Percentiles rank a stretch among this genome's conserved stretches.
phyloP scores from a whole-genome alignment of 257 asterid genomes.

The Gentiana dahurica region DNA sequence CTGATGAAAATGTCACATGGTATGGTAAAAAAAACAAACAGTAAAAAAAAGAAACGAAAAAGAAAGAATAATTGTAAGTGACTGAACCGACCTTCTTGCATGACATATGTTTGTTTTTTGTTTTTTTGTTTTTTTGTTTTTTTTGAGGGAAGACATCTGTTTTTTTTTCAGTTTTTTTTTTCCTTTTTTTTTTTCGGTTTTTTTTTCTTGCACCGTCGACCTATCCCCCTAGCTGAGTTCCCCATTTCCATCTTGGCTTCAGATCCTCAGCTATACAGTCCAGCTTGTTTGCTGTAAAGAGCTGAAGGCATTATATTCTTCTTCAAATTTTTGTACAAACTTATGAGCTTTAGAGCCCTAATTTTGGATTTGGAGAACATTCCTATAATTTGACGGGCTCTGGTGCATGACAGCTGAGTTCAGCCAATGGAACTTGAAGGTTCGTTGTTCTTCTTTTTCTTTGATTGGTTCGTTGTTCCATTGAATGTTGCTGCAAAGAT shows the following conservation, averaged over 20 bases:
- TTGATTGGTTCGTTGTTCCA: neutral
- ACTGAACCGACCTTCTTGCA: too few relatives aligned
- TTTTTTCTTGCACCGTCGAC: conserved; percentile 16
- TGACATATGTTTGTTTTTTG: too few relatives aligned
- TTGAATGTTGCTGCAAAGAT: too few relatives aligned
- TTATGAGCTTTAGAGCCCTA: conserved; percentile 9
- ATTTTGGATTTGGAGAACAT: conserved; percentile 1
- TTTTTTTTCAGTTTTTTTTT: neutral
- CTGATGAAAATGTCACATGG: too few relatives aligned
- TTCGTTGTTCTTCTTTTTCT: neutral
- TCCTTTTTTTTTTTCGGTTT: conserved; percentile 7
- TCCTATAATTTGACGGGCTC: neutral
- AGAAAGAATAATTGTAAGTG: too few relatives aligned
- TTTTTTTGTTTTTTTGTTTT: too few relatives aligned
- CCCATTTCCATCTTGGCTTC: neutral
- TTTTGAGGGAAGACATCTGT: too few relatives aligned
- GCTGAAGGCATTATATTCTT: neutral
- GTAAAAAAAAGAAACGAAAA: too few relatives aligned
- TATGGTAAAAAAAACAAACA: too few relatives aligned
- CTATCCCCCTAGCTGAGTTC: conserved; percentile 11
- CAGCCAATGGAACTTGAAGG: conserved; percentile 10
- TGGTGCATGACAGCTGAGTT: neutral
- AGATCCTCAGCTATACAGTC: neutral
- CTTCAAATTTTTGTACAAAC: neutral
- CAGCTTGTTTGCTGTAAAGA: neutral